Evolutionary conservation across 2,329 filamentous ascomycete genomes (phyloP).

Genomic region (Trichoderma breve): DNA sequence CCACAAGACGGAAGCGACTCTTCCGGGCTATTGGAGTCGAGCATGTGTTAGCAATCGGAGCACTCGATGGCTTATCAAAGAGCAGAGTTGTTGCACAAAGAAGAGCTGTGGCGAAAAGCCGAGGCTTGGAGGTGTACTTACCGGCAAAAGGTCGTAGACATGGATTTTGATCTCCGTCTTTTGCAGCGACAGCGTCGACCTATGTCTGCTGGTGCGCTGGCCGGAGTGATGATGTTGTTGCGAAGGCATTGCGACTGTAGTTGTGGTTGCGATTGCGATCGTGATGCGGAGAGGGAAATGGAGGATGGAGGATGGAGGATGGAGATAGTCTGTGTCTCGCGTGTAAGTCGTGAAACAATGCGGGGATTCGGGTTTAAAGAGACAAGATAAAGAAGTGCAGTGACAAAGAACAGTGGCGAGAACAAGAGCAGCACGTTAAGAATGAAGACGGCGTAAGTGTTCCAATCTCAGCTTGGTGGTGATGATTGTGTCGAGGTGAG

Average conservation of each 20-base stretch:
- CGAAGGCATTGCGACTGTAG: constrained; percentile 10
- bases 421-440: background rate
- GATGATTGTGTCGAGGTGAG: background rate
- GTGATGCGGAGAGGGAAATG: constrained; percentile 27
- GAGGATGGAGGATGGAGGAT: constrained; percentile 16
- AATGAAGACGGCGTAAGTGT: background rate
- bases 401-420: background rate
- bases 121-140: constrained; percentile 37
- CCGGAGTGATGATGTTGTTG: constrained; percentile 25
- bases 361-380: background rate
- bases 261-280: background rate
- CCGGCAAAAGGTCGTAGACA: constrained; percentile 74
- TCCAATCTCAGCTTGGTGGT: background rate
- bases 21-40: constrained; percentile 57
- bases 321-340: background rate
- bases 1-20: constrained; percentile 75
- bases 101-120: background rate
- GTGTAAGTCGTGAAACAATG: constrained; percentile 27
- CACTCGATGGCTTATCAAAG: background rate
- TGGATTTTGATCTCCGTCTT: constrained; percentile 74
- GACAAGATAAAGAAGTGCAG: background rate
- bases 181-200: constrained; percentile 65
- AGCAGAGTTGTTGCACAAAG: background rate
- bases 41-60: constrained; percentile 16
- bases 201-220: constrained; percentile 44